A percentile compares a stretch with the other conserved stretches of the same genome.
Evolutionary conservation across 768 basidiomycete genomes (phyloP).

Genomic region (Imleria badia): DNA sequence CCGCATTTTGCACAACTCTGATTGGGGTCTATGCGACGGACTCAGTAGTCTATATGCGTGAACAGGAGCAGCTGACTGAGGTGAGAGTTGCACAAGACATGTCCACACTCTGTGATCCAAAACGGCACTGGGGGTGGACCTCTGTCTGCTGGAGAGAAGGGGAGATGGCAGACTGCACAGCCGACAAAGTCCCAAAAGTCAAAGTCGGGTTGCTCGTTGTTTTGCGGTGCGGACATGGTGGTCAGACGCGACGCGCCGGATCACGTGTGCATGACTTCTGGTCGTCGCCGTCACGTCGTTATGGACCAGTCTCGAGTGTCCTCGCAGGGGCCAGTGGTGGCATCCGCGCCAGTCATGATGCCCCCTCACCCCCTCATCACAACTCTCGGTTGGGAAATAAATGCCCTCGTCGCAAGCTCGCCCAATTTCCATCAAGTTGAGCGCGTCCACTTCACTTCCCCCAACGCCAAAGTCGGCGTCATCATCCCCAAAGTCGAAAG

Average conservation of each 20-base stretch:
- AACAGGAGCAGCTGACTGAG: constrained; percentile 52
- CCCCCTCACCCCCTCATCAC: constrained; percentile 28
- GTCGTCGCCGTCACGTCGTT: background rate
- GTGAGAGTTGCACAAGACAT: constrained; percentile 83
- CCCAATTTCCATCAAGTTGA: constrained; percentile 43
- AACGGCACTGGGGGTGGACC: constrained; percentile 65
- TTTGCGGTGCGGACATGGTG: constrained; percentile 13
- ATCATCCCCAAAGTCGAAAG: constrained; percentile 47
- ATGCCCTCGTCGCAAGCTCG: constrained; percentile 37
- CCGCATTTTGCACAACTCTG: constrained; percentile 77
- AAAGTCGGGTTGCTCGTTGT: constrained; percentile 32
- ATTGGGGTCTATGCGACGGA: constrained; percentile 52
- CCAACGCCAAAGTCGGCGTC: constrained; percentile 27
- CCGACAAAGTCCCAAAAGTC: constrained; percentile 82
- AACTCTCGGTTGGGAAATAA: constrained; percentile 52
- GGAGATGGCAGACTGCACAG: constrained; percentile 69
- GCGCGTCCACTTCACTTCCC: constrained; percentile 35
- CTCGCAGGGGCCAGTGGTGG: constrained; percentile 6
- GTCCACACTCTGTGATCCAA: constrained; percentile 88
- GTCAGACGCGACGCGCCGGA: constrained; percentile 14
- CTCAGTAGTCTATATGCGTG: background rate
- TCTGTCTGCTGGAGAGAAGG: constrained; percentile 52
- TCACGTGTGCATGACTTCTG: constrained; percentile 17
- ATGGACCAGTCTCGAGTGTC: background rate
- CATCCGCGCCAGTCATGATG: background rate